A percentile compares a stretch with the other conserved stretches of the same genome.
Evolutionary conservation across 805 yeast species (phyloP).

Genomic region (Candida xiaguanensis): DNA sequence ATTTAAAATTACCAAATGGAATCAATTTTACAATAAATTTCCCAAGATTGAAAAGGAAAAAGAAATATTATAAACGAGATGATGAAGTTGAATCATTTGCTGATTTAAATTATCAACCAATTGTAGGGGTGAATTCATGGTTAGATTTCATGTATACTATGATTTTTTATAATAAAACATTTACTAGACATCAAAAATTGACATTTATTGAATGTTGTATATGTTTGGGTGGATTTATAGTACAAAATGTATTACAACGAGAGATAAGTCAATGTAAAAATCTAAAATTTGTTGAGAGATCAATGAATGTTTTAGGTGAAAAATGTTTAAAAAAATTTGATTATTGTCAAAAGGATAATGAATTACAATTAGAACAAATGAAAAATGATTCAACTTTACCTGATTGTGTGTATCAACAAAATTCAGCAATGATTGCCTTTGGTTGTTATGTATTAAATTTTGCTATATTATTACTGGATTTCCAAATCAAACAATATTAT

Average conservation of each 20-base stretch:
- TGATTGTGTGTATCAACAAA: too few species aligned
- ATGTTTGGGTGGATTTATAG: constrained; percentile 16
- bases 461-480: too few species aligned
- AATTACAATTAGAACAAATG: not conserved
- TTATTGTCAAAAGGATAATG: not conserved
- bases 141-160: constrained; percentile 11
- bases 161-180: not conserved
- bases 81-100: not conserved
- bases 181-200: not conserved
- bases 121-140: constrained; percentile 9
- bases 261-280: constrained; percentile 1
- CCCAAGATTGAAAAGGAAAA: not conserved
- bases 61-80: not conserved
- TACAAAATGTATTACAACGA: constrained; percentile 12
- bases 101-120: constrained; percentile 8
- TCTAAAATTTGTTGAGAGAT: constrained; percentile 1
- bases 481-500: too few species aligned
- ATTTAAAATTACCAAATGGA: constrained; percentile 8
- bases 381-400: constrained; percentile 4
- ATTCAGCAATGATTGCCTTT: too few species aligned
- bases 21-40: not conserved
- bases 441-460: too few species aligned
- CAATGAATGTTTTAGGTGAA: constrained; percentile 10
- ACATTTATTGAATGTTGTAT: constrained; percentile 8
- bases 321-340: constrained; percentile 15